phyloP scores from a whole-genome alignment of 1,284 basidiomycete species.

The Ustilago bromivora region DNA sequence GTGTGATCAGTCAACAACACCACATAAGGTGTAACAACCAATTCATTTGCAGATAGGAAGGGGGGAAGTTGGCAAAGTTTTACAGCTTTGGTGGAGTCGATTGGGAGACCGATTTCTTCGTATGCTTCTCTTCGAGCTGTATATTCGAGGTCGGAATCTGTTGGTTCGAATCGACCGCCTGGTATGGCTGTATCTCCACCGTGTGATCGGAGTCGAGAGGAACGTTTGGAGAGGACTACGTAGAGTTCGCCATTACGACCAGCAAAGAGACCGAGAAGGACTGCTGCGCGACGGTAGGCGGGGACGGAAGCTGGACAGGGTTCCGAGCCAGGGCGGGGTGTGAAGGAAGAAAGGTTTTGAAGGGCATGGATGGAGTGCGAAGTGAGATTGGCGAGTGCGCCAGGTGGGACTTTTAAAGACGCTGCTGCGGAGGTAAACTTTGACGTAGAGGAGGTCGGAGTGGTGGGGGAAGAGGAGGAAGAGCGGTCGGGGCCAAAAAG shows the following conservation, averaged over 20 bases:
- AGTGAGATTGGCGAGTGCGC: slow-evolving; percentile 20
- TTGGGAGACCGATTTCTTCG: slow-evolving; percentile 67
- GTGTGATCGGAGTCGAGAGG: slow-evolving; percentile 52
- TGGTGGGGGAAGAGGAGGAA: slow-evolving; percentile 4
- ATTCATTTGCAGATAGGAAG: slow-evolving; percentile 65
- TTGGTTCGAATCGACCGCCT: slow-evolving; percentile 62
- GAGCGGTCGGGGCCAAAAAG: slow-evolving; percentile 39
- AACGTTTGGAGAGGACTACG: slow-evolving; percentile 61
- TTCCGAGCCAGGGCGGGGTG: slow-evolving; percentile 36
- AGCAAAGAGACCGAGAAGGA: slow-evolving; percentile 59
- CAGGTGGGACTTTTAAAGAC: slow-evolving; percentile 10
- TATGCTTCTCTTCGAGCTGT: slow-evolving; percentile 63
- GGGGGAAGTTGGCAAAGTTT: slow-evolving; percentile 61
- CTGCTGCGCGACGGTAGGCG: slow-evolving; percentile 64
- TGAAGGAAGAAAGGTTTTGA: slow-evolving; percentile 39
- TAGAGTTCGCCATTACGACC: slow-evolving; percentile 62
- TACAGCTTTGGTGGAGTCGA: slow-evolving; percentile 44
- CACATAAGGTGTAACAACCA: slow-evolving; percentile 66
- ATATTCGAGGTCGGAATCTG: slow-evolving; percentile 57
- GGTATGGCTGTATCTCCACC: slow-evolving; percentile 67
- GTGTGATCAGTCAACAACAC: slow-evolving; percentile 54
- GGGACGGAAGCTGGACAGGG: slow-evolving; percentile 57
- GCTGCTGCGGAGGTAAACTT: slow-evolving; percentile 10
- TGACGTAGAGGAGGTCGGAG: background rate
- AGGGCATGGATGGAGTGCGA: slow-evolving; percentile 48